Base-by-base conservation (phyloP, 192 early-diverging fungal species). In the Rhizophagus sp. region DNA sequence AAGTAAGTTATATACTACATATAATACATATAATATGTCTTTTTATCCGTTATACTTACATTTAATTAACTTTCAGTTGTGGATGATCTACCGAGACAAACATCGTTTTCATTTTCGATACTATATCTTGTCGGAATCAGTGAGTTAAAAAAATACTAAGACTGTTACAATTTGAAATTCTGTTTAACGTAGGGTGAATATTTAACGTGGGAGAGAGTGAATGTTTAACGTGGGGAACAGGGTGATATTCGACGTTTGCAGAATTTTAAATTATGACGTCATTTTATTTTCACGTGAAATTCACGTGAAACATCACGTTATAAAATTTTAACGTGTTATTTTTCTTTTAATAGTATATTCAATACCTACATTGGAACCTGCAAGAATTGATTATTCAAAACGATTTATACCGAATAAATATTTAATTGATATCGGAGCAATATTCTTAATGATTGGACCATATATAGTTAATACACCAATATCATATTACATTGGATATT, bases 31-130 rank as follows among this genome's bases (percentile, higher is more conserved):
- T 22, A 27, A 30, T 7, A 12, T 11, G 3, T 41, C 39, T 41
- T 41, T 41, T 41, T 41, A 15, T 65, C 6, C 0, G 11, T 65
- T 22, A 12, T 11, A 12, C 4, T 65, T 7, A 6, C 12, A 13
- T 65, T 41, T 27, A 11, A 65, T 30, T 4, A 9, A 12, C 0
- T 8, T 15, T 24, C 12, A 69, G 67, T 69, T 36, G 7, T 69
- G 2, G 67, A 69, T 44, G 67, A 69, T 39, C 22, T 69, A 69
- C 67, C 67, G 4, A 13, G 67, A 69, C 67, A 69, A 69, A 36
- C 33, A 36, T 25, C 27, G 33, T 69, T 69, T 69, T 13, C 19
- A 9, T 24, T 33, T 22, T 25, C 67, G 3, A 36, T 69, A 36
- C 44, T 69, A 69, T 69, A 69, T 41, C 33, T 33, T 19, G 22